These are phyloP conservation scores for Saccharomycopsis lassenensis DNA, from an alignment of 805 yeast species.

Conservation along the genomic window DNA sequence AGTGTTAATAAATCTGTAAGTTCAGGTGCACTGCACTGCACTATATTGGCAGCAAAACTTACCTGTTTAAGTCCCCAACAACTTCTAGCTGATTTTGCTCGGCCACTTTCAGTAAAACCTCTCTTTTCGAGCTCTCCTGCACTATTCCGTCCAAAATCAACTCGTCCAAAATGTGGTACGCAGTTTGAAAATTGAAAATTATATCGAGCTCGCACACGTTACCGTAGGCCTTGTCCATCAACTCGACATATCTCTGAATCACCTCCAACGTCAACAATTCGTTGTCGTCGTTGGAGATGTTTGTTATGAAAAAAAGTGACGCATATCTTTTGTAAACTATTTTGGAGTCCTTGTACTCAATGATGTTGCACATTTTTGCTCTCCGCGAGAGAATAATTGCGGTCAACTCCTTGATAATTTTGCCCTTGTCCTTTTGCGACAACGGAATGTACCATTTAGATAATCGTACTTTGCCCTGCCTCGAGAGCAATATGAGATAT, in stretches of 20 bases:
- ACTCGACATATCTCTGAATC: conserved; percentile 89
- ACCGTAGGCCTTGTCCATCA: conserved; percentile 92
- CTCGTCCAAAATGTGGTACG: conserved; percentile 87
- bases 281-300: conserved; percentile 73
- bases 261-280: conserved; percentile 79
- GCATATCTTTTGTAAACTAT: conserved; percentile 90
- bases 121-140: conserved; percentile 73
- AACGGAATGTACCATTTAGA: conserved; percentile 87
- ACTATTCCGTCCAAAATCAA: conserved; percentile 79
- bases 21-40: too few relatives aligned
- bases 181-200: conserved; percentile 89
- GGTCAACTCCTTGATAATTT: conserved; percentile 75
- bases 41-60: too few relatives aligned
- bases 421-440: conserved; percentile 75
- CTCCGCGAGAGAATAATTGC: conserved; percentile 77
- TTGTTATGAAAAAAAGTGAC: conserved; percentile 80
- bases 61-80: conserved; percentile 48
- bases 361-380: conserved; percentile 90
- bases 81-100: conserved; percentile 84
- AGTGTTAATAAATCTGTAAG: too few relatives aligned
- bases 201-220: conserved; percentile 95
- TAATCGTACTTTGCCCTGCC: conserved; percentile 91
- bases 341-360: conserved; percentile 72
- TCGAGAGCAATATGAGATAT: conserved; percentile 70
- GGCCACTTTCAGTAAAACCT: conserved; percentile 62